Evolutionary conservation across 2,329 filamentous ascomycete species (phyloP).

Genomic region (Trichoderma afroharzianum): DNA sequence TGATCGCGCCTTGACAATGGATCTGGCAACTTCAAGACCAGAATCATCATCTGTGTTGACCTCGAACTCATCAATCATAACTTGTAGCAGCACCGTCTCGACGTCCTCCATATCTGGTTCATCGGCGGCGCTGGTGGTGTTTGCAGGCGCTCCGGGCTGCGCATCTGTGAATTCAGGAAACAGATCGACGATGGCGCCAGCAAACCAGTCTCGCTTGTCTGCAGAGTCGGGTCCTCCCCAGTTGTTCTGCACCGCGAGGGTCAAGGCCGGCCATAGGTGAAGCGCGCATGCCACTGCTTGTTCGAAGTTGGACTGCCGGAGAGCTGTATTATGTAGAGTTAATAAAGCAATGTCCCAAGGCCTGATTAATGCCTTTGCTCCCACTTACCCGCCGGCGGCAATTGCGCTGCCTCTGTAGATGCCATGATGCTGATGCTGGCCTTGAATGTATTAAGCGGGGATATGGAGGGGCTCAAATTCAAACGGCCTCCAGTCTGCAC

Average conservation of each 20-base stretch:
- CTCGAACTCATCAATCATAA: constrained; percentile 96
- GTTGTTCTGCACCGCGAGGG: constrained; percentile 77
- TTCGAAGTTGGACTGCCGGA: constrained; percentile 68
- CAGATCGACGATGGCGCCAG: constrained; percentile 78
- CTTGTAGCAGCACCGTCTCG: constrained; percentile 79
- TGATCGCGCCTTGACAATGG: constrained; percentile 65
- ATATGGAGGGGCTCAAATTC: constrained; percentile 30
- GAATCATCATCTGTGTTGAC: constrained; percentile 89
- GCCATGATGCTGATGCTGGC: constrained; percentile 28
- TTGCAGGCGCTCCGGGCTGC: constrained; percentile 26
- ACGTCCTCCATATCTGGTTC: constrained; percentile 73
- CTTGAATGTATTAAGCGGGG: constrained; percentile 22
- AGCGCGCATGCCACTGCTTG: constrained; percentile 81
- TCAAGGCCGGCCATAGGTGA: constrained; percentile 83
- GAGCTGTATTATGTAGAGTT: constrained; percentile 37
- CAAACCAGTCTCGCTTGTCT: constrained; percentile 97
- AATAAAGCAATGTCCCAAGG: constrained; percentile 10
- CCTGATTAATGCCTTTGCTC: background rate
- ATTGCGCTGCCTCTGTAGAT: constrained; percentile 27
- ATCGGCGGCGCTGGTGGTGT: constrained; percentile 29
- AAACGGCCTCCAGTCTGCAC: constrained; percentile 9
- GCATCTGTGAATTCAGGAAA: constrained; percentile 62
- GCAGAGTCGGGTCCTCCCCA: constrained; percentile 81
- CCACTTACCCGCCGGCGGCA: constrained; percentile 31
- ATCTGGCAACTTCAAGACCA: constrained; percentile 66